Base-by-base conservation (phyloP, 2,329 filamentous ascomycete species). In the Colletotrichum tamarilloi region DNA sequence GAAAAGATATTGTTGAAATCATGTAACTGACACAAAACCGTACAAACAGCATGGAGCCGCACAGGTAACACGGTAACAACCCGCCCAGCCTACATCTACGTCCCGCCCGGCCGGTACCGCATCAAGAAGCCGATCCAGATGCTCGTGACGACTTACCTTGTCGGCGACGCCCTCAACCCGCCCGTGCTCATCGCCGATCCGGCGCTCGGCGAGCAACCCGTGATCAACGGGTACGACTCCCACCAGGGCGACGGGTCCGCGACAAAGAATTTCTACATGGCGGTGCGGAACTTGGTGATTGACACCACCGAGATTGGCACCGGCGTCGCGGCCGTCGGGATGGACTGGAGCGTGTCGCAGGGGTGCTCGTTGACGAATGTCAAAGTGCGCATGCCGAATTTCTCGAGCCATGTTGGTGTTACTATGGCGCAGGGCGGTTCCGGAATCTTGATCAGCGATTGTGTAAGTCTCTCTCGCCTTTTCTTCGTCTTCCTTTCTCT, bases 181-280 rank as follows among this genome's bases (percentile, higher is more conserved):
- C 80, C 80, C 1, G 77, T 76, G 6, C 77, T 82, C 30, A 70
- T 80, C n/a, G 80, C 79, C 26, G 70, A 73, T 42, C 60, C 70
- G 42, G 67, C 58, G 32, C 59, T 73, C 5, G 70, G 70, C 75
- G 32, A 55, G 60, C 73, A 4, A 69, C 67, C 77, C 8, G 75
- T 79, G 46, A 76, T 79, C 67, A 59, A 73, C 59, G 67, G 67
- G 24, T 79, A 77, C 46, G 79, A 81, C 57, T 72, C 71, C 9
- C 64, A 77, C 59, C 78, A 79, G 52, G 78, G 78, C 16, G 74
- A 78, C n/a, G 76, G 75, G 58, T 75, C 70, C 14, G 66, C 67
- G 19, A 82, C 76, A 73, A 81, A 80, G 70, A 81, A 81, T 74
- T 81, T 82, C 59, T 82, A 80, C 76, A 81, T 81, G 74, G 76